Conservation (phyloP, 2,329 filamentous ascomycete species). For the Aspergillus pseudoviridinutans region DNA sequence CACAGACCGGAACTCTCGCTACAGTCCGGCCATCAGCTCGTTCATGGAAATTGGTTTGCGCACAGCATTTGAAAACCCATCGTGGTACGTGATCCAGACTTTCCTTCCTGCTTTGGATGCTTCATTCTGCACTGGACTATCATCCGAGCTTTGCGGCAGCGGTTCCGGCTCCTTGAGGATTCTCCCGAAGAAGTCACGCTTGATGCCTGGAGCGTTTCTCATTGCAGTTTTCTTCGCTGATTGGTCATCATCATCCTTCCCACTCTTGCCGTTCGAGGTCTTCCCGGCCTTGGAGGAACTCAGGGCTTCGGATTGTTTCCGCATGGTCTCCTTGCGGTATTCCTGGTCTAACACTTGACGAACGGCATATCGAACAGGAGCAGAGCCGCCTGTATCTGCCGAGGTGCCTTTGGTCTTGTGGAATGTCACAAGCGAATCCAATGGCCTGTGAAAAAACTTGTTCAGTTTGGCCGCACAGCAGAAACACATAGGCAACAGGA, state of each 20-base stretch:
- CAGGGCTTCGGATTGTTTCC: slow-evolving; percentile 61
- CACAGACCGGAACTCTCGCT: slow-evolving; percentile 9
- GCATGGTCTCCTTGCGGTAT: slow-evolving; percentile 66
- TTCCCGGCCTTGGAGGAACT: slow-evolving; percentile 29
- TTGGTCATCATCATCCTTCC: slow-evolving; percentile 25
- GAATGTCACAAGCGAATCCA: slow-evolving; percentile 76
- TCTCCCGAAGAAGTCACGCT: slow-evolving; percentile 83
- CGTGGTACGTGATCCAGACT: slow-evolving; percentile 85
- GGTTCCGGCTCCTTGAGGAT: slow-evolving; percentile 52
- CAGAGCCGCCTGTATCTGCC: slow-evolving; percentile 53
- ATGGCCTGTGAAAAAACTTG: slow-evolving; percentile 40
- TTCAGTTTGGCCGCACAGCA: slow-evolving; percentile 5
- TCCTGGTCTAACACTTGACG: slow-evolving; percentile 92
- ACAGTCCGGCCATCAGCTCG: slow-evolving; percentile 62
- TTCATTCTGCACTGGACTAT: slow-evolving; percentile 26
- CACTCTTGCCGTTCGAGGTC: slow-evolving; percentile 24
- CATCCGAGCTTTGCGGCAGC: slow-evolving; percentile 28
- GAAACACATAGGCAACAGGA: background rate
- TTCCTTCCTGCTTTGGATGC: slow-evolving; percentile 48
- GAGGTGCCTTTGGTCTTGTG: slow-evolving; percentile 36
- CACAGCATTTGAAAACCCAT: slow-evolving; percentile 89
- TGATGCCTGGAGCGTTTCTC: slow-evolving; percentile 45
- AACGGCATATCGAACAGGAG: slow-evolving; percentile 83
- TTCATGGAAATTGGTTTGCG: slow-evolving; percentile 77
- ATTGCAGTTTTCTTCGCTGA: slow-evolving; percentile 20